Evolutionary conservation across 1,139 yeast species (phyloP), one percentile per base, ranked within the genome.

Genomic region (Scheffersomyces cryptocercus): DNA sequence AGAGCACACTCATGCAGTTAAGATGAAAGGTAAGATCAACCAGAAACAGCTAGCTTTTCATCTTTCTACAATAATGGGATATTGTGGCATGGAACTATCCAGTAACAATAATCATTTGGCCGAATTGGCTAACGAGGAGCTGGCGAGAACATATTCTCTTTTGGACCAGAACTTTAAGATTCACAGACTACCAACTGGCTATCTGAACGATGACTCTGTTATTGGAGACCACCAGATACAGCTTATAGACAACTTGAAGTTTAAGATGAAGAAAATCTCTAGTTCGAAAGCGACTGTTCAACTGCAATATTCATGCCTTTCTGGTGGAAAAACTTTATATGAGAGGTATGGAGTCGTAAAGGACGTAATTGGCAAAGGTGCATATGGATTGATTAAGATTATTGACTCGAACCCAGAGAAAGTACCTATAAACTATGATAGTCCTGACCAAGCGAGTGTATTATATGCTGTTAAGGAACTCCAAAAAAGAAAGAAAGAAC

Each of bases 371-470:
- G 97, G 97, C 12, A 79, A 82, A 44, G 96, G 96, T 20, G 82
- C 96, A 0, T 90, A 85, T 65, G 97, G 97, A 20, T 80, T 86
- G 32, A 96, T 89, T 15, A 77, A 93, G 49, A 76, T 89, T 14
- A 60, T 50, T 70, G 93, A 42, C 83, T 84, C 70, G 72, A 80
- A 65, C 65, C 72, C 59, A 11, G 67, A 58, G 34, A 51, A 51
- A 3, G 47, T 48, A 4, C 11, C 9, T 15, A 20, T 4, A n/a
- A 44, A 41, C 5, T 35, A 39, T 15, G 29, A 38, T 16, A n/a
- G 12, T 15, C 16, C 15, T 6, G 9, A 24, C 11, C 33, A 67
- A 38, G 63, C 67, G 16, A 87, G 82, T 50, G 66, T 64, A 30
- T 64, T 77, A 15, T 90, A 70, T 60, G 96, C 95, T 0, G 88